Percentiles rank a stretch among this genome's conserved stretches.
Conservation (phyloP, 192 early-diverging fungal species). For the Entrophospora sp. region DNA sequence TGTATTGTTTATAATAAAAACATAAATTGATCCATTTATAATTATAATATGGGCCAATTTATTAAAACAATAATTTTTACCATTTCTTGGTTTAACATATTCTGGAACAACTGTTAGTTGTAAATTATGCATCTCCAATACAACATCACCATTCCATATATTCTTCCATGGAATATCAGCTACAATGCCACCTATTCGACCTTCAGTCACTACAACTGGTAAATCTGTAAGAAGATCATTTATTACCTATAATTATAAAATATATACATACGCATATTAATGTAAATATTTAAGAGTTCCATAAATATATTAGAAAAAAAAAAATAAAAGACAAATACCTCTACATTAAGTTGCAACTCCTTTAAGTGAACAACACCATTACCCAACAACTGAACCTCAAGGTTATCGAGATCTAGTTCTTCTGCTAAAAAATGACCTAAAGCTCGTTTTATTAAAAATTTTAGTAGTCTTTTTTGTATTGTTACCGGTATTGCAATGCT, state of each 20-base stretch:
- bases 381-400: slow-evolving; percentile 78
- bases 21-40: neutral
- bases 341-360: slow-evolving; percentile 68
- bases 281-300: too few relatives aligned
- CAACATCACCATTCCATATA: slow-evolving; percentile 70
- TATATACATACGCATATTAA: too few relatives aligned
- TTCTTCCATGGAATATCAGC: slow-evolving; percentile 77
- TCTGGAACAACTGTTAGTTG: slow-evolving; percentile 42
- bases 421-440: slow-evolving; percentile 74
- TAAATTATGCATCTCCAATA: slow-evolving; percentile 61
- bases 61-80: too few relatives aligned
- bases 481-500: slow-evolving; percentile 46
- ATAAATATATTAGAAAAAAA: too few relatives aligned
- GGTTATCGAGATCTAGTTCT: slow-evolving; percentile 66
- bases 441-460: slow-evolving; percentile 68
- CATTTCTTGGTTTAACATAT: slow-evolving; percentile 6
- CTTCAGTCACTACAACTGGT: slow-evolving; percentile 61
- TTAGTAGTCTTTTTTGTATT: slow-evolving; percentile 75
- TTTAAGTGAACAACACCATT: slow-evolving; percentile 66
- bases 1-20: too few relatives aligned
- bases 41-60: too few relatives aligned
- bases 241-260: slow-evolving; percentile 61
- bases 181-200: slow-evolving; percentile 56
- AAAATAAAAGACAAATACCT: slow-evolving; percentile 45
- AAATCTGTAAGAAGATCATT: slow-evolving; percentile 59